Percentiles rank a stretch among this genome's conserved stretches.
Conservation (phyloP, 2,329 filamentous ascomycete species). For the Nannizziopsis arthrosporioides region DNA sequence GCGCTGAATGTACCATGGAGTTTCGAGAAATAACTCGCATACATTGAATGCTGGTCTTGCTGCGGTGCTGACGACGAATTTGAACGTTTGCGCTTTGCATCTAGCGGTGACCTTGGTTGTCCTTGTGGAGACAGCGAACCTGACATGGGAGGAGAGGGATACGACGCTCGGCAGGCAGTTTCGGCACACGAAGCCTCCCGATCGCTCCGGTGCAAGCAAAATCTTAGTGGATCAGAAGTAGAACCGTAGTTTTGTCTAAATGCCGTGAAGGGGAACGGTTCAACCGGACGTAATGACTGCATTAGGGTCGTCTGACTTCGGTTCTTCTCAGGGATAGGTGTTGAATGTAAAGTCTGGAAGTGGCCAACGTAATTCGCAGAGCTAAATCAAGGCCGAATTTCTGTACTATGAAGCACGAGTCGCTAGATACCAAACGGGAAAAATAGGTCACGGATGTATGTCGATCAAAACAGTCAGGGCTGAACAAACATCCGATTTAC, state of each 20-base stretch:
- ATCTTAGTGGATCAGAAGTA: conserved; percentile 20
- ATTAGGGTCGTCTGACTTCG: conserved; percentile 10
- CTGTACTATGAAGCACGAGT: background rate
- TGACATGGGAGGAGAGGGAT: conserved; percentile 27
- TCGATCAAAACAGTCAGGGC: conserved; percentile 2
- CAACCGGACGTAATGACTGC: conserved; percentile 16
- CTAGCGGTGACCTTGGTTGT: conserved; percentile 19
- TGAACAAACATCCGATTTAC: conserved; percentile 4
- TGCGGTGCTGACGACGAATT: conserved; percentile 14
- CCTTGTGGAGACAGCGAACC: conserved; percentile 23
- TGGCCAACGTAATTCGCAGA: background rate
- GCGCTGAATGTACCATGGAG: conserved; percentile 4
- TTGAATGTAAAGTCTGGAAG: background rate
- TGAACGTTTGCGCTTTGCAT: conserved; percentile 21
- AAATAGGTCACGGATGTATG: conserved; percentile 1
- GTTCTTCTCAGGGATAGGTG: background rate
- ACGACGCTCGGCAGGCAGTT: conserved; percentile 20
- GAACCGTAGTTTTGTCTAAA: conserved; percentile 18
- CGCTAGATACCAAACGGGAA: background rate
- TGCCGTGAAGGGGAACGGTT: conserved; percentile 14
- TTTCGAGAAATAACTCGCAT: conserved; percentile 2
- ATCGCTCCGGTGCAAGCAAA: conserved; percentile 20
- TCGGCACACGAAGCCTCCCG: conserved; percentile 16
- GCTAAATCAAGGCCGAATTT: too few relatives aligned
- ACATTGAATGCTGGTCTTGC: background rate